Evolutionary conservation across 202 grass and related monocot species (phyloP).

Genomic region (Schoenoplectus triqueter): DNA sequence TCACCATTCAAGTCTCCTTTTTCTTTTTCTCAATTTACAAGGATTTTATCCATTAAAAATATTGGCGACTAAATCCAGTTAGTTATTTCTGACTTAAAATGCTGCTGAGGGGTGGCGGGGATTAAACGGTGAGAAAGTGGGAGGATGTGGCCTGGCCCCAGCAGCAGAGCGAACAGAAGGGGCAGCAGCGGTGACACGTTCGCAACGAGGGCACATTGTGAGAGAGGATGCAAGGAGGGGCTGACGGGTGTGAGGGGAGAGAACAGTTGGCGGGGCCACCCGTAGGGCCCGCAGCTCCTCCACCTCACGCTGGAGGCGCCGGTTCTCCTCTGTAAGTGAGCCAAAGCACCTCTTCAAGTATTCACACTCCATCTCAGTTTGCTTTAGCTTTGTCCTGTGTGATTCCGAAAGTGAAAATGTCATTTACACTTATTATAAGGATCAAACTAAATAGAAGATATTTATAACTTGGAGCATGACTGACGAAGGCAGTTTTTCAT

Average conservation of each 20-base stretch:
- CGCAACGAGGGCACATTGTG: slow-evolving; percentile 88
- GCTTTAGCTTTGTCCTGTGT: slow-evolving; percentile 96
- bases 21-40: slow-evolving; percentile 31
- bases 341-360: slow-evolving; percentile 95
- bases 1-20: slow-evolving; percentile 13
- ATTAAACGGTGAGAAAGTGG: slow-evolving; percentile 42
- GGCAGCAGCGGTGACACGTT: slow-evolving; percentile 67
- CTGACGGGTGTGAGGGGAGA: slow-evolving; percentile 82
- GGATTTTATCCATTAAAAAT: slow-evolving; percentile 24
- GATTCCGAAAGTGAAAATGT: not conserved
- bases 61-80: slow-evolving; percentile 4
- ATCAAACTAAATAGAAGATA: not conserved
- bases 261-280: slow-evolving; percentile 78
- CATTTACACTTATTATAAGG: not conserved
- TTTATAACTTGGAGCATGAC: not conserved
- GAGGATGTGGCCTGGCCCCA: slow-evolving; percentile 21
- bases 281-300: slow-evolving; percentile 93
- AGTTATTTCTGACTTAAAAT: slow-evolving; percentile 37
- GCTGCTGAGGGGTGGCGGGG: slow-evolving; percentile 52
- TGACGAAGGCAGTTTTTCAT: too few species aligned
- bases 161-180: not conserved
- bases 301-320: slow-evolving; percentile 84
- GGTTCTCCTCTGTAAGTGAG: slow-evolving; percentile 93
- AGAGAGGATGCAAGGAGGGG: slow-evolving; percentile 85
- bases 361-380: slow-evolving; percentile 98